Percentiles rank a stretch among this genome's conserved stretches.
Conservation (phyloP, 495 filamentous ascomycete genomes). For the Penicillium coprophilum region DNA sequence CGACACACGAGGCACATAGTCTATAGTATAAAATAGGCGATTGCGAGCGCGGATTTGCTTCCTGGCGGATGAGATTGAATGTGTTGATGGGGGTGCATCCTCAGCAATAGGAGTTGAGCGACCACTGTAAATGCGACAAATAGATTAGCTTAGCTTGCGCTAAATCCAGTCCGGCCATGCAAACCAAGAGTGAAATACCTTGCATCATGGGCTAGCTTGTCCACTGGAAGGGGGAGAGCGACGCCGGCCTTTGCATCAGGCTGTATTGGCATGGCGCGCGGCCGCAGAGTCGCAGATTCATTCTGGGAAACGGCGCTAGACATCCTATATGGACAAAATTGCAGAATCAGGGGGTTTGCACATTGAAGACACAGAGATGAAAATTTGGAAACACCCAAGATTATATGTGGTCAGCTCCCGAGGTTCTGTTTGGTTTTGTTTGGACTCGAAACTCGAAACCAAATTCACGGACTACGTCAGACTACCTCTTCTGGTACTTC, state of each 20-base stretch:
- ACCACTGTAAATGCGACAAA: conserved; percentile 55
- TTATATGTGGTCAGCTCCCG: background rate
- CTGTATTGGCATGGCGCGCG: conserved; percentile 31
- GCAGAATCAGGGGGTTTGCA: conserved; percentile 15
- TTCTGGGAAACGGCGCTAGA: conserved; percentile 37
- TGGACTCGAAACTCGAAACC: conserved; percentile 1
- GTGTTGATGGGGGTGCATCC: conserved; percentile 87
- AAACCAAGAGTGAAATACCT: conserved; percentile 25
- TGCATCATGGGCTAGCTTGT: conserved; percentile 28
- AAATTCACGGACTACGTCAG: conserved; percentile 14
- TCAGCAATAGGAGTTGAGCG: conserved; percentile 83
- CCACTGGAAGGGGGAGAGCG: conserved; percentile 24
- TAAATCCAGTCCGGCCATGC: background rate
- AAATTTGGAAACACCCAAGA: background rate
- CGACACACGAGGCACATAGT: conserved; percentile 88
- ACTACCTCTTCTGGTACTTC: no score
- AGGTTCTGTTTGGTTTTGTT: conserved; percentile 9
- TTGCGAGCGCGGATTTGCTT: conserved; percentile 82
- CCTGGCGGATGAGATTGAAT: conserved; percentile 79
- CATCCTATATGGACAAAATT: conserved; percentile 30
- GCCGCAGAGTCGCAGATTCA: conserved; percentile 32
- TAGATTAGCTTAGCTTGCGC: conserved; percentile 11
- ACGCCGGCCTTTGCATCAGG: conserved; percentile 28
- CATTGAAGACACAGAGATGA: conserved; percentile 21
- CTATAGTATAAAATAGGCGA: conserved; percentile 91